Percentiles rank a stretch among this genome's conserved stretches.
Evolutionary conservation across 352 stramenopile genomes (phyloP).

Genomic region (Phytophthora multivora): DNA sequence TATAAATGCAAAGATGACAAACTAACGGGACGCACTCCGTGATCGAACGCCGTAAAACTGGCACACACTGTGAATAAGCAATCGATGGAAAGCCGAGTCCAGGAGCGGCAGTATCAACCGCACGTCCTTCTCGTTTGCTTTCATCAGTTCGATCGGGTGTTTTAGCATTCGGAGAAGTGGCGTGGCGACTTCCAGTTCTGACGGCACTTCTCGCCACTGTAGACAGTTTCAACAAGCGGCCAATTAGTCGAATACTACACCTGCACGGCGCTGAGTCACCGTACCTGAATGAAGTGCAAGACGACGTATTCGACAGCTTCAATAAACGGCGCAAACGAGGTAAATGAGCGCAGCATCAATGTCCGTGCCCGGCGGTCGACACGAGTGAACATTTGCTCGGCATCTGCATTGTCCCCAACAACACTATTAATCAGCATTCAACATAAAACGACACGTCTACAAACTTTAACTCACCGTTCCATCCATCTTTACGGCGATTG

Average conservation of each 20-base stretch:
- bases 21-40: conserved; percentile 59
- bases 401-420: conserved; percentile 39
- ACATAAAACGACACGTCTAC: background rate
- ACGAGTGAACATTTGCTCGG: conserved; percentile 78
- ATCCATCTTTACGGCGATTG: conserved; percentile 66
- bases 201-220: conserved; percentile 80
- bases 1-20: background rate
- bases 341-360: conserved; percentile 72
- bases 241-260: no score
- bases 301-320: conserved; percentile 80
- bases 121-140: conserved; percentile 65
- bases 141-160: conserved; percentile 66
- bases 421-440: conserved; percentile 1
- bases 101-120: conserved; percentile 75
- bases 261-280: background rate
- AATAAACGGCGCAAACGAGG: conserved; percentile 71
- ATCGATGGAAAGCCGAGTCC: conserved; percentile 86
- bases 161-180: conserved; percentile 63
- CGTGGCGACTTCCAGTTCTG: conserved; percentile 67
- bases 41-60: conserved; percentile 89
- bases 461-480: conserved; percentile 55
- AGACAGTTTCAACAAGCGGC: conserved; percentile 1
- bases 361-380: conserved; percentile 76
- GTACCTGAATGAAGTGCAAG: conserved; percentile 85
- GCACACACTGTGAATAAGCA: conserved; percentile 88